Evolutionary conservation across 2,329 filamentous ascomycete species (phyloP), one percentile per base, ranked within the genome.

Genomic region (Botryosphaeria dothidea): DNA sequence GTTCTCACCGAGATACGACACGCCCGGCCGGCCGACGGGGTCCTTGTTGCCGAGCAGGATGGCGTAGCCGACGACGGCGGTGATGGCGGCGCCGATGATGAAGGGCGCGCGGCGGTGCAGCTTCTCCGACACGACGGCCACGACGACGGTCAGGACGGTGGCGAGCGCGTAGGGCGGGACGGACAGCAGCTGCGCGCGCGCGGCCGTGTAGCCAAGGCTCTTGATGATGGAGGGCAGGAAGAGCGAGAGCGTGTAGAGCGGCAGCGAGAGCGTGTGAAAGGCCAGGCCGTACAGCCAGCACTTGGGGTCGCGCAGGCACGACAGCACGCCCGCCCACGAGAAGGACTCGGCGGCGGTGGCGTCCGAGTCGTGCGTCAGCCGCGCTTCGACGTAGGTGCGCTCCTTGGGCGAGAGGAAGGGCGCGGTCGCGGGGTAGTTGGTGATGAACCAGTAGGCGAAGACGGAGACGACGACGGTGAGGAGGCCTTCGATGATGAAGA

Each of bases 211-310:
- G 23, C 79, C 79, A 68, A 82, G 78, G 29, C 77, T 78, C 56
- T 72, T 76, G 63, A 82, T 81, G 54, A 82, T 81, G 7, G 78
- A 92, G 1, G 86, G 85, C 69, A 78, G 52, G 48, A 78, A 78
- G 2, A 78, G 69, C 17, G 75, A 77, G 11, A 78, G 62, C 0
- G 75, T 78, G 62, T 78, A 78, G 1, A 78, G 65, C 0, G 76
- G 76, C 7, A 93, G 75, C 65, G 86, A 90, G 82, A 92, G 87
- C 4, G 89, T 91, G 72, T 92, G 90, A 69, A 91, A 92, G 0
- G 84, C 85, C 0, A 91, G 73, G 0, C 89, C 88, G 68, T 93
- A 93, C 0, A 93, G 81, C 88, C 87, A 92, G 71, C 88, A 88
- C 71, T 89, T 91, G 1, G 84, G 83, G 66, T 92, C 90, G 11